Base-by-base conservation (phyloP, 306 rosid species). In the Gastrolobium villosum region DNA sequence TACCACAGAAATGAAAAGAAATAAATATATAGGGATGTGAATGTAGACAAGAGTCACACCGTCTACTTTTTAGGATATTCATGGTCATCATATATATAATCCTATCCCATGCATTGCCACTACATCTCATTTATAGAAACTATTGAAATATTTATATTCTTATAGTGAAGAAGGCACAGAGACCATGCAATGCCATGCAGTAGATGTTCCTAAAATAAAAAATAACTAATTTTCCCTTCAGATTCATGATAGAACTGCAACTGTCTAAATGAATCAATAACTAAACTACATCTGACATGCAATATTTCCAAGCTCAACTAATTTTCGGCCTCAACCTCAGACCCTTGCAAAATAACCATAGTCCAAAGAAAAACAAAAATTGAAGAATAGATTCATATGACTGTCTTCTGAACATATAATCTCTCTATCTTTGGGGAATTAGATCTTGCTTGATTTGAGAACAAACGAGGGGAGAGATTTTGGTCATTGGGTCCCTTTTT, bases 31-130 rank as follows among this genome's bases (percentile, higher is more conserved):
- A 63, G 46, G 56, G 26, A 82, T 59, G 52, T 59, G 54, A 61
- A 73, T 11, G 46, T 6, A 63, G 44, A 70, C 30, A 70, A 66
- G 59, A 67, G 71, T 57, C 50, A 56, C 13, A 52, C 41, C 8
- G 31, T 60, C 64, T 64, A 75, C n/a, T 65, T 79, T 65, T 61
- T 55, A 66, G 66, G 52, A 75, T 36, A 65, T 63, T 53, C 65
- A 36, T 34, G 74, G 72, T 74, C 79, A 65, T 49, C 55, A 32
- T 45, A 80, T 34, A 57, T 70, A 67, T 40, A 67, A 50, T 73
- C 45, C 66, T n/a, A 61, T 72, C 53, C 44, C 43, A 77, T 55
- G 53, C 64, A 65, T 7, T 35, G 72, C 68, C 49, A 70, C 64
- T 59, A 70, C 45, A 31, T 80, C 79, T 41, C 49, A 57, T 63